A percentile compares a stretch with the other conserved stretches of the same genome.
These are phyloP conservation scores for Plasmodium gonderi DNA, from an alignment of 169 alveolate genomes.

Conservation along the genomic window DNA sequence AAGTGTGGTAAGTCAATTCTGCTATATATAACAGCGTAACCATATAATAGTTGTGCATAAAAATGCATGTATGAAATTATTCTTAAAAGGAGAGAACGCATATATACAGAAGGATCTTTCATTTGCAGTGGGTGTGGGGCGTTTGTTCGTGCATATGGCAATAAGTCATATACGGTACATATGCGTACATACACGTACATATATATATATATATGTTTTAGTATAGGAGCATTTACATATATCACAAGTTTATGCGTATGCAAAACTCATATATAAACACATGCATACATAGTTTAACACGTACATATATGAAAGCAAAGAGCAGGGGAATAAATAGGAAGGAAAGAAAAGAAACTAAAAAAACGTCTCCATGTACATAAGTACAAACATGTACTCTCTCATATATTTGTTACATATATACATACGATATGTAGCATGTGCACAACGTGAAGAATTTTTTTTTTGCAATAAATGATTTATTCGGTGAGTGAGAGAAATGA, in stretches of 20 bases:
- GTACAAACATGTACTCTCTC: background rate
- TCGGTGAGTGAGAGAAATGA: background rate
- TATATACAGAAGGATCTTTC: background rate
- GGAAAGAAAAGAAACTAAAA: background rate
- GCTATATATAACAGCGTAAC: background rate
- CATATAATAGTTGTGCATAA: background rate
- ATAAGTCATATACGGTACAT: background rate
- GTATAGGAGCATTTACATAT: background rate
- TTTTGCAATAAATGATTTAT: background rate
- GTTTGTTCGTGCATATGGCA: background rate
- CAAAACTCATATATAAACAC: background rate
- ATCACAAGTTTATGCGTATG: background rate
- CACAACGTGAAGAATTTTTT: slow-evolving; percentile 5
- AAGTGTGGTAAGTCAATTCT: background rate
- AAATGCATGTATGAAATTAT: background rate
- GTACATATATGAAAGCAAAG: background rate
- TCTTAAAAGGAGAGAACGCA: background rate
- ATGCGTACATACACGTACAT: background rate
- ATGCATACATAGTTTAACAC: background rate
- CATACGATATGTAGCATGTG: background rate
- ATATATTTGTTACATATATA: background rate
- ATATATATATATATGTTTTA: background rate
- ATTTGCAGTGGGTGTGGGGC: background rate
- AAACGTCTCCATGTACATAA: background rate
- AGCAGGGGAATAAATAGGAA: background rate